Evolutionary conservation across 1,284 basidiomycete species (phyloP), one percentile per base, ranked within the genome.

Genomic region (Heliocybe sulcata): DNA sequence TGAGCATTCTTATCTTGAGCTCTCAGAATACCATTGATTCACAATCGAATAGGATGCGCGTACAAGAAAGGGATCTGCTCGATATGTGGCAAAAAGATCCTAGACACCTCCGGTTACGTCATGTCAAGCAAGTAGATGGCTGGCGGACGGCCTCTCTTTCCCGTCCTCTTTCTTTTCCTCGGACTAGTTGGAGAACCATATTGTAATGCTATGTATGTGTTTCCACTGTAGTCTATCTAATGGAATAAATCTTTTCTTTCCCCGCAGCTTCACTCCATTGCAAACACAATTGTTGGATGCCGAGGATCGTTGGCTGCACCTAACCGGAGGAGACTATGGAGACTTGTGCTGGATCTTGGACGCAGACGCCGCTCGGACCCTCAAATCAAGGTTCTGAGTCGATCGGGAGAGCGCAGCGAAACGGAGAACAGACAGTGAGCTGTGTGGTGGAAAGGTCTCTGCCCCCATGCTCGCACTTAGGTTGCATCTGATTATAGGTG

Each of bases 51-150:
- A 92, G 90, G 88, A 29, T 92, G 90, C 65, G 90, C 90, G 14
- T 92, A 87, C 69, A 91, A 85, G 74, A 90, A 88, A 63, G 90
- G 90, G 12, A 68, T 86, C 29, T 92, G 90, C 63, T 81, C 87
- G 42, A 90, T 92, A 71, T 92, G 90, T 61, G 90, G 89, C 61
- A 90, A 90, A 65, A 73, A 85, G 64, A 87, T 92, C 54, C 76
- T 92, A 35, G 90, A 92, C 66, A 91, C 87, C 3, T 81, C 79
- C 2, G 83, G 87, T 61, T 92, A 92, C 67, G 80, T 79, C 56
- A 92, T 92, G 89, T 88, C 87, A 33, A 81, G 80, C 70, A 92
- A 92, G 67, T 91, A 77, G 12, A 4, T 49, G 16, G 42, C 20
- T 3, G 22, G 16, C 38, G 38, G 38, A 42, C 4, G 38, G 16